These are phyloP conservation scores for Debaryomyces fabryi DNA, from an alignment of 1,139 yeast species.

Conservation along the genomic window DNA sequence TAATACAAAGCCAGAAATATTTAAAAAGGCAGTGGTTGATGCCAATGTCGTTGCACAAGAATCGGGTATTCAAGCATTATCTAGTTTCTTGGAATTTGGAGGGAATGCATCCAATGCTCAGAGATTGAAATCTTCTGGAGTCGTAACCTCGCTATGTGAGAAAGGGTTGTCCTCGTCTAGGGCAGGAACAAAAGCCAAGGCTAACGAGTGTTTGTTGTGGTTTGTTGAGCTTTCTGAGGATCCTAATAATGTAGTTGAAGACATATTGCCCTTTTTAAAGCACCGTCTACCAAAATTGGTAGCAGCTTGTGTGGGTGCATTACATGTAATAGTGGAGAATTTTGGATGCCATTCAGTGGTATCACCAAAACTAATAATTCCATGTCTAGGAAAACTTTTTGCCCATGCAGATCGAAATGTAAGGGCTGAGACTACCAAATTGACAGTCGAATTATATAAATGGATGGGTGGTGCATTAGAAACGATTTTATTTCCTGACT, in stretches of 20 bases:
- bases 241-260: constrained; percentile 70
- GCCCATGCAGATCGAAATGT: constrained; percentile 89
- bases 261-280: constrained; percentile 60
- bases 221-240: constrained; percentile 63
- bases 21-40: constrained; percentile 68
- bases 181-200: constrained; percentile 68
- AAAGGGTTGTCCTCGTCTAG: constrained; percentile 79
- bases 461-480: constrained; percentile 76
- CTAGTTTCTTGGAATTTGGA: constrained; percentile 61
- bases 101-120: constrained; percentile 43
- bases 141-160: constrained; percentile 69
- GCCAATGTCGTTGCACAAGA: constrained; percentile 93
- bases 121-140: constrained; percentile 38
- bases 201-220: constrained; percentile 63
- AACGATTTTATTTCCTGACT: constrained; percentile 60
- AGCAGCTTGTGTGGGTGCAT: constrained; percentile 63
- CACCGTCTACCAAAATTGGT: constrained; percentile 80
- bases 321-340: constrained; percentile 55
- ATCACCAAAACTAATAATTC: constrained; percentile 61
- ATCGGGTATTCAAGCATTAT: constrained; percentile 63
- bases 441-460: constrained; percentile 71
- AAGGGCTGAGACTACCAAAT: constrained; percentile 72
- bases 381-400: constrained; percentile 67
- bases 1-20: constrained; percentile 49
- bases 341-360: constrained; percentile 72